Percentiles rank a stretch among this genome's conserved stretches.
Evolutionary conservation across 1,284 basidiomycete species (phyloP).

Genomic region (Austroboletus novae-zelandiae): DNA sequence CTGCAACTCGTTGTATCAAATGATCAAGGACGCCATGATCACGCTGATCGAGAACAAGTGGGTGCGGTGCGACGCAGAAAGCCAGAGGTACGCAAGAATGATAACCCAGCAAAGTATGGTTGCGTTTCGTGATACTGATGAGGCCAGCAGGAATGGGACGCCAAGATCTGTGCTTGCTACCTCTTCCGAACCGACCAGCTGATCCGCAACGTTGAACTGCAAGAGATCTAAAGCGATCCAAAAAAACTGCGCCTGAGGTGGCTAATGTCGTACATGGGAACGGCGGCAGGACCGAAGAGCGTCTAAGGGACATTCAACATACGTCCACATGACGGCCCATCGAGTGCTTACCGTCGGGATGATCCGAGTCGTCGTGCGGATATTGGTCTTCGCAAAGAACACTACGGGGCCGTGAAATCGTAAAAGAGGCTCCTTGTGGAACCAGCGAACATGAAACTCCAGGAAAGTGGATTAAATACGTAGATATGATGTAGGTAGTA

Average conservation of each 20-base stretch:
- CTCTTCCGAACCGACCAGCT: conserved; percentile 40
- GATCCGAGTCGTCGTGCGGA: conserved; percentile 39
- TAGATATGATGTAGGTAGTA: not conserved
- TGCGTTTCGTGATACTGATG: conserved; percentile 35
- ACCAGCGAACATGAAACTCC: not conserved
- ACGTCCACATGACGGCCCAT: too few species aligned
- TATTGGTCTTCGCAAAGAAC: conserved; percentile 38
- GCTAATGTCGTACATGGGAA: conserved; percentile 27
- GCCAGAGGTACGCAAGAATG: conserved; percentile 31
- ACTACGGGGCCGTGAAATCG: conserved; percentile 22
- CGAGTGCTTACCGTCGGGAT: conserved; percentile 36
- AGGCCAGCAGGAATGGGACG: conserved; percentile 42
- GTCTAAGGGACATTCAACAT: conserved; percentile 25
- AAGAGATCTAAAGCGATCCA: conserved; percentile 48
- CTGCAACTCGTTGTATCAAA: conserved; percentile 40
- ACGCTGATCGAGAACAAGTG: conserved; percentile 34
- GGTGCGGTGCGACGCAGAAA: conserved; percentile 35
- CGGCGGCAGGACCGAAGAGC: conserved; percentile 35
- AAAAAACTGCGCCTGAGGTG: conserved; percentile 34
- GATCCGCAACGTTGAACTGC: conserved; percentile 47
- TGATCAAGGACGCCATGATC: conserved; percentile 26
- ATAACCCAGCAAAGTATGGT: conserved; percentile 38
- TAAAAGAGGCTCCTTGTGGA: conserved; percentile 2
- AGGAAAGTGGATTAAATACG: conserved; percentile 22
- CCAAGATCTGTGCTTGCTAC: conserved; percentile 39